A percentile compares a stretch with the other conserved stretches of the same genome.
phyloP scores from a whole-genome alignment of 495 filamentous ascomycete species.

The Penicillium parvum region DNA sequence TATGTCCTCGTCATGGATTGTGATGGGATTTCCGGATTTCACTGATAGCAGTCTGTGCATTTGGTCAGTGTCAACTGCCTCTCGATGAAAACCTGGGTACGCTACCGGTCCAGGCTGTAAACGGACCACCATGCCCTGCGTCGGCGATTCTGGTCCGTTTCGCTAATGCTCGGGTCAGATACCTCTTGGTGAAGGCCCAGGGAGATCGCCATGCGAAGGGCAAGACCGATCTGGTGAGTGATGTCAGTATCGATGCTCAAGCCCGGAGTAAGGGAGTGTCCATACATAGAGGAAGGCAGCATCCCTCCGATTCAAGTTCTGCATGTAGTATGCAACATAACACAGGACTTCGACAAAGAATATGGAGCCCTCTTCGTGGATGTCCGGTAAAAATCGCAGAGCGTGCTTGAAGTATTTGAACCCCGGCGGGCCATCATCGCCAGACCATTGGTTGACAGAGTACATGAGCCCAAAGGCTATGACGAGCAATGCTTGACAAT shows the following conservation, averaged over 20 bases:
- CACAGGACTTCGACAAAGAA: conserved; percentile 48
- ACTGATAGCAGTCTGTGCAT: conserved; percentile 34
- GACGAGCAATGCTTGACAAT: conserved; percentile 40
- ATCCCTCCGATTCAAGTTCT: conserved; percentile 48
- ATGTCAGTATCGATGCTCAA: too few species aligned
- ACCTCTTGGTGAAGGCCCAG: conserved; percentile 50
- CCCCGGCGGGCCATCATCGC: conserved; percentile 44
- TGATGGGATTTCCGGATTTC: conserved; percentile 48
- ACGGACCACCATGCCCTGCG: conserved; percentile 51
- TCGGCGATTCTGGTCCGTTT: conserved; percentile 39
- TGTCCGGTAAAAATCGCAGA: conserved; percentile 43
- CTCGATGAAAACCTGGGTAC: not conserved
- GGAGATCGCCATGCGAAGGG: conserved; percentile 49
- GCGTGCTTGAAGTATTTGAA: conserved; percentile 49
- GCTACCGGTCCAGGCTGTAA: conserved; percentile 44
- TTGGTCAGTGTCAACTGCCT: not conserved
- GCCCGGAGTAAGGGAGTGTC: too few species aligned
- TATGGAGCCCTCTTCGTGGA: conserved; percentile 48
- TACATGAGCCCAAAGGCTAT: conserved; percentile 52
- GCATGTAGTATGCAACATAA: conserved; percentile 51
- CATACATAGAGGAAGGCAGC: conserved; percentile 45
- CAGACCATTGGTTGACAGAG: conserved; percentile 49
- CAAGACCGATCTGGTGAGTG: conserved; percentile 37
- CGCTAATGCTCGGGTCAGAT: conserved; percentile 25
- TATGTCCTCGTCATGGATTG: conserved; percentile 49